A percentile compares a stretch with the other conserved stretches of the same genome.
phyloP scores from a whole-genome alignment of 2,329 filamentous ascomycete genomes.

The Aspergillus tubingensis region DNA sequence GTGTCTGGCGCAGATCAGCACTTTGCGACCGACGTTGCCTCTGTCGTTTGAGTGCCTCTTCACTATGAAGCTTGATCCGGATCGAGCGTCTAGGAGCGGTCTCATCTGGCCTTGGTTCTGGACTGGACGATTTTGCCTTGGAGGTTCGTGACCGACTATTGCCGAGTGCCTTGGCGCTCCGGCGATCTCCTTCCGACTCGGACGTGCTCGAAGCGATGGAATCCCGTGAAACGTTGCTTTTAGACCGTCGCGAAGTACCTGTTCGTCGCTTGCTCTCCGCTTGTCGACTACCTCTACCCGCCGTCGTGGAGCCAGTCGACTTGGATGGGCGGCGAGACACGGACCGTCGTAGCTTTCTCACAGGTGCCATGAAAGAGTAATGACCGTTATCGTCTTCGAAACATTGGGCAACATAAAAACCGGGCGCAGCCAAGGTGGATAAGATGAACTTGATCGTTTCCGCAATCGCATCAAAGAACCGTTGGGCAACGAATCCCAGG shows the following conservation, averaged over 20 bases:
- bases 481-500: slow-evolving; percentile 61
- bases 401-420: slow-evolving; percentile 77
- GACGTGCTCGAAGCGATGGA: slow-evolving; percentile 55
- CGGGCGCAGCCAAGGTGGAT: slow-evolving; percentile 75
- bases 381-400: slow-evolving; percentile 78
- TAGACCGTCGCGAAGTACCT: slow-evolving; percentile 34
- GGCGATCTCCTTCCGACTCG: slow-evolving; percentile 55
- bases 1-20: slow-evolving; percentile 30
- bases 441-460: slow-evolving; percentile 77
- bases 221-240: slow-evolving; percentile 37
- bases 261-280: slow-evolving; percentile 32
- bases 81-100: slow-evolving; percentile 76
- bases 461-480: slow-evolving; percentile 70
- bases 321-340: slow-evolving; percentile 23
- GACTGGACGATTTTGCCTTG: slow-evolving; percentile 29
- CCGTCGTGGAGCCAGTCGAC: slow-evolving; percentile 20
- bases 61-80: slow-evolving; percentile 83
- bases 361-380: slow-evolving; percentile 75
- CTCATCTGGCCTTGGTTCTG: slow-evolving; percentile 56
- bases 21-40: slow-evolving; percentile 42
- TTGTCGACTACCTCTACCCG: slow-evolving; percentile 26
- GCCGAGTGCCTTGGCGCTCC: slow-evolving; percentile 23
- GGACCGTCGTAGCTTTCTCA: slow-evolving; percentile 60
- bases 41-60: slow-evolving; percentile 73
- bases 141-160: slow-evolving; percentile 27